Conservation (phyloP, 352 stramenopile genomes). For the Globisporangium alternatum region DNA sequence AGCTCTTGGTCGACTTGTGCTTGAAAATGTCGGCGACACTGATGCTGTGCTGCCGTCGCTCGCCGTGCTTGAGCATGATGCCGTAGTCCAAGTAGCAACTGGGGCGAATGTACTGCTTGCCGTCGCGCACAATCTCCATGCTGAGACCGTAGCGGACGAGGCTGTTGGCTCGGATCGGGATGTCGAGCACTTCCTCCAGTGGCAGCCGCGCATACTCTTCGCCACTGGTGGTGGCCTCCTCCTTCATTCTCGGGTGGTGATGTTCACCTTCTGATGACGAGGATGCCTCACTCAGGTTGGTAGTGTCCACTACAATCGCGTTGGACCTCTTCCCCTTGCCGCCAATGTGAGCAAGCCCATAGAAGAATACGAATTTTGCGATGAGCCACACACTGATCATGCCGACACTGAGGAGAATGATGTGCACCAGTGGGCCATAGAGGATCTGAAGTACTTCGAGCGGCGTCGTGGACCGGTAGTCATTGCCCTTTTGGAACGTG, state of each 20-base stretch:
- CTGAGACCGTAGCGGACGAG: slow-evolving; percentile 24
- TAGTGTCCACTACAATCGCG: neutral
- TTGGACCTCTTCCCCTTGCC: neutral
- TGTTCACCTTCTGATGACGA: neutral
- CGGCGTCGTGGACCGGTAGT: slow-evolving; percentile 11
- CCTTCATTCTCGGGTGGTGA: neutral
- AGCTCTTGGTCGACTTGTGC: neutral
- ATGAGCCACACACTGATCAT: slow-evolving; percentile 3
- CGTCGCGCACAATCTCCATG: slow-evolving; percentile 27
- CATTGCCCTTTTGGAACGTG: slow-evolving; percentile 23
- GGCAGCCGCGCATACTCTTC: slow-evolving; percentile 21
- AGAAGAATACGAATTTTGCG: slow-evolving; percentile 7
- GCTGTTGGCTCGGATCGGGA: slow-evolving; percentile 24
- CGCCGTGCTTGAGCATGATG: slow-evolving; percentile 30
- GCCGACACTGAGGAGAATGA: slow-evolving; percentile 12
- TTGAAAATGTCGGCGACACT: slow-evolving; percentile 13
- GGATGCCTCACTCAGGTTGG: neutral
- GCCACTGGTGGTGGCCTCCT: neutral
- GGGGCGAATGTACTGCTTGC: slow-evolving; percentile 24
- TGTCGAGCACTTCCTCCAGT: slow-evolving; percentile 22
- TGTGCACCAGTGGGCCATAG: slow-evolving; percentile 15
- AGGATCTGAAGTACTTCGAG: slow-evolving; percentile 18
- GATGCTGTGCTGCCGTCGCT: slow-evolving; percentile 8
- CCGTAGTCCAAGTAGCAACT: slow-evolving; percentile 35
- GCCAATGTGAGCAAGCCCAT: neutral